Base-by-base conservation (phyloP, 345 rosid genomes). In the Lagerstroemia speciosa region DNA sequence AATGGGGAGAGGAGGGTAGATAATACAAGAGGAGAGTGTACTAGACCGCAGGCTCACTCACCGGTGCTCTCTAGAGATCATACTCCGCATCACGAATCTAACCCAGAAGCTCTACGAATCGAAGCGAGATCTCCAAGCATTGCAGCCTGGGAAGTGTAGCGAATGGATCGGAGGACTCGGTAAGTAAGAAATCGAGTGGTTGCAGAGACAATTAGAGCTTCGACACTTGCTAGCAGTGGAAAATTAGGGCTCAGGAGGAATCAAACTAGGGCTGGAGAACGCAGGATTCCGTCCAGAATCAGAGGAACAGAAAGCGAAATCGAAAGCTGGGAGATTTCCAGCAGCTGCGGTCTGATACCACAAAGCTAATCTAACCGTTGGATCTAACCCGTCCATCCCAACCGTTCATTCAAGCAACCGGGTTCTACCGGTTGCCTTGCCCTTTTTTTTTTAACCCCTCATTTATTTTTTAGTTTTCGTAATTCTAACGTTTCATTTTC, bases 21-120 rank as follows among this genome's bases (percentile, higher is more conserved):
- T 26, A 26, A 32, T 8, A 30, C 33, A 10, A 4, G 29, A 70
- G 17, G 30, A 37, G 29, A 65, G 65, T 16, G 40, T 19, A 65
- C 61, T 2, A 46, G 6, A 60, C 19, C n/a, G 67, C 31, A 24
- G n/a, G n/a, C n/a, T n/a, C 32, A 73, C 83, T 75, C 71, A 86
- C 88, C 86, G 65, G 82, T 84, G 73, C 82, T 78, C 64, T 79
- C 81, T 73, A 71, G 69, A 70, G 66, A 78, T 36, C 85, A 81
- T 78, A 84, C 74, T 70, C 91, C 91, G 82, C 82, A 72, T 74
- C 77, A 72, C 46, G 37, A 50, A 71, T n/a, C 68, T 3, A 20
- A n/a, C 29, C 26, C n/a, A 38, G 60, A 19, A 50, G 57, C 66
- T 17, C 36, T 24, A 29, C 29, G 36, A 72, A 57, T 32, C 38